Evolutionary conservation across 169 alveolate genomes (phyloP), one percentile per base, ranked within the genome.

Genomic region (Perkinsus marinus): DNA sequence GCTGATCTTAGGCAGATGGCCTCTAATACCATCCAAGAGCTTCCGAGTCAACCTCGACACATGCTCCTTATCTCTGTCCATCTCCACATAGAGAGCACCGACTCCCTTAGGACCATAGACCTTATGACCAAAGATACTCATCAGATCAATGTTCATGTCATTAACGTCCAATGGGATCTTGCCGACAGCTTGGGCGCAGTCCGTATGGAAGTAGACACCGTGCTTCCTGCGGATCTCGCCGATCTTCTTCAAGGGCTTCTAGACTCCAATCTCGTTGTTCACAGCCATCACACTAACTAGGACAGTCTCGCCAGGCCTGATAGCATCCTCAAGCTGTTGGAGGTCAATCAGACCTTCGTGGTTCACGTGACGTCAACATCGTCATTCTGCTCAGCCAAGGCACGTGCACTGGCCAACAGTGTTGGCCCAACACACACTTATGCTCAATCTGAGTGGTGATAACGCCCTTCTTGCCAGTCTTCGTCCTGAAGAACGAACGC

Each of bases 71-170:
- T 99, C 99, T 92, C 98, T 94, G 43, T 96, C 96, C 99, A 99
- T 97, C 93, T 98, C 99, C 22, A 99, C 98, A 94, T 96, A 98
- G 92, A 99, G 96, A 0, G 99, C 99, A n/a, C 99, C 99, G 34
- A 98, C 96, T 22, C 99, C 99, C 94, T 98, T 99, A n/a, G 99
- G 99, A 30, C 99, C 99, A 95, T 99, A 98, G 39, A 99, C 94
- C 94, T 99, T 99, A 95, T 99, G 99, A 0, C 98, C 99, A 38
- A 99, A 97, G 91, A 99, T 96, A 3, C 99, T 97, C 94, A 98
- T 91, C 43, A 98, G 94, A 93, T 98, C 99, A 43, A 98, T 97
- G 69, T 96, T 95, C 95, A 98, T 92, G 37, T 96, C 95, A 92
- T 98, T 95, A 17, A 98, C 99, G 94, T 98, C 98, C 39, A 98